Percentiles rank a stretch among this genome's conserved stretches.
Evolutionary conservation across 140 eudicot species (phyloP).

Genomic region (Flaveria floridana): DNA sequence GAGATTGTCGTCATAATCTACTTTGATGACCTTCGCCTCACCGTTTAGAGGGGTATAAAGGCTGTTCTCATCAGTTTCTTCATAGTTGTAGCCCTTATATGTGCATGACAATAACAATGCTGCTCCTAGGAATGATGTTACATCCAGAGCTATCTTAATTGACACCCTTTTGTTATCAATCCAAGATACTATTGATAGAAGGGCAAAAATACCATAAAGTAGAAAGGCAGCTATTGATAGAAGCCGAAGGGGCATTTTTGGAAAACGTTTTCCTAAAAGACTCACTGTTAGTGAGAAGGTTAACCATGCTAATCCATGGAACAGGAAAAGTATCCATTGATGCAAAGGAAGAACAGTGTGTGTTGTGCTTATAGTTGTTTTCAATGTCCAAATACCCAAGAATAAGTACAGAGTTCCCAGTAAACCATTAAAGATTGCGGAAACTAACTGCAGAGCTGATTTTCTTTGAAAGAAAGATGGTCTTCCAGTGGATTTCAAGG

Average conservation of each 20-base stretch:
- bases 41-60: constrained; percentile 56
- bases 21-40: constrained; percentile 38
- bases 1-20: constrained; percentile 33
- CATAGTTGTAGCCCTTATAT: constrained; percentile 56
- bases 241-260: constrained; percentile 48
- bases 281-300: constrained; percentile 58
- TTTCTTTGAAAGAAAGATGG: constrained; percentile 31
- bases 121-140: constrained; percentile 59
- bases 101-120: constrained; percentile 60
- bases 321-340: constrained; percentile 54
- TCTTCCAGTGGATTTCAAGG: constrained; percentile 35
- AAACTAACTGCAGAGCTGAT: constrained; percentile 56
- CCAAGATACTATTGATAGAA: constrained; percentile 44
- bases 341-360: constrained; percentile 52
- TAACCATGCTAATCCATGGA: constrained; percentile 80
- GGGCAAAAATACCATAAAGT: constrained; percentile 44
- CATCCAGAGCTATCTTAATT: constrained; percentile 56
- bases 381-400: constrained; percentile 59
- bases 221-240: constrained; percentile 56
- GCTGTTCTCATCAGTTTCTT: constrained; percentile 35
- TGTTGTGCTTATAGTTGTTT: constrained; percentile 42
- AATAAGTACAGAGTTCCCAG: constrained; percentile 51
- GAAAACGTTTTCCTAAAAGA: constrained; percentile 53
- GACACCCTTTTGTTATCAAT: constrained; percentile 40
- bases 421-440: constrained; percentile 58